A percentile compares a stretch with the other conserved stretches of the same genome.
These are phyloP conservation scores for Penicillium psychrofluorescens DNA, from an alignment of 495 filamentous ascomycete genomes.

Conservation along the genomic window DNA sequence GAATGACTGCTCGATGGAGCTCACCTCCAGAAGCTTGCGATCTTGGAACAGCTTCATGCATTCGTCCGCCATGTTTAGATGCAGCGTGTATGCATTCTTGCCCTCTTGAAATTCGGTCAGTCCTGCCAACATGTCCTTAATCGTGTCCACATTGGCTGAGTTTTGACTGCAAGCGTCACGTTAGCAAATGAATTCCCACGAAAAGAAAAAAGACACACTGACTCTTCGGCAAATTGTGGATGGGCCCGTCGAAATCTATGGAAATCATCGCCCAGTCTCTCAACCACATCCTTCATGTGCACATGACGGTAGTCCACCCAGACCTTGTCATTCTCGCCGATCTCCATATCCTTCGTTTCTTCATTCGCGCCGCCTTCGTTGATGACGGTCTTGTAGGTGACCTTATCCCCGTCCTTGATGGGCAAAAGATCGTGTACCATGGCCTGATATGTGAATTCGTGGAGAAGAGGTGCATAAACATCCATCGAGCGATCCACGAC, in stretches of 20 bases:
- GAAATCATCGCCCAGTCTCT: constrained; percentile 87
- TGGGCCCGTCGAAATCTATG: constrained; percentile 84
- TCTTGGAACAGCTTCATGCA: constrained; percentile 88
- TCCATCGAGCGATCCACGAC: constrained; percentile 93
- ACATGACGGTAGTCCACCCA: constrained; percentile 90
- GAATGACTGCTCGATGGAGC: constrained; percentile 75
- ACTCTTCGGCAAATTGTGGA: constrained; percentile 82
- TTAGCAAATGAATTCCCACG: constrained; percentile 1
- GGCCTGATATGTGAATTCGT: constrained; percentile 97
- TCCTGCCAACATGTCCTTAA: constrained; percentile 94
- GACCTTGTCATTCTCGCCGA: constrained; percentile 80
- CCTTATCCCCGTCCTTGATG: constrained; percentile 79
- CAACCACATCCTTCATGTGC: constrained; percentile 97
- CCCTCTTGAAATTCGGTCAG: constrained; percentile 90
- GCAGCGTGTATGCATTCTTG: constrained; percentile 91
- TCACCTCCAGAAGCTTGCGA: constrained; percentile 78
- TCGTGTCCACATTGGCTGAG: constrained; percentile 73
- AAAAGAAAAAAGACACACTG: constrained; percentile 8
- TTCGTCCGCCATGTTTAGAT: constrained; percentile 96
- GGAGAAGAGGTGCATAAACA: constrained; percentile 73
- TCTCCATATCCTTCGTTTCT: constrained; percentile 82
- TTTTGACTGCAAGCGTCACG: constrained; percentile 33
- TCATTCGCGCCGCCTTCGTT: constrained; percentile 62
- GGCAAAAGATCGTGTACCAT: constrained; percentile 93
- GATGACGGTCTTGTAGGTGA: constrained; percentile 70